Percentiles rank a stretch among this genome's conserved stretches.
phyloP scores from a whole-genome alignment of 2,329 filamentous ascomycete genomes.

The Fusarium sp. region DNA sequence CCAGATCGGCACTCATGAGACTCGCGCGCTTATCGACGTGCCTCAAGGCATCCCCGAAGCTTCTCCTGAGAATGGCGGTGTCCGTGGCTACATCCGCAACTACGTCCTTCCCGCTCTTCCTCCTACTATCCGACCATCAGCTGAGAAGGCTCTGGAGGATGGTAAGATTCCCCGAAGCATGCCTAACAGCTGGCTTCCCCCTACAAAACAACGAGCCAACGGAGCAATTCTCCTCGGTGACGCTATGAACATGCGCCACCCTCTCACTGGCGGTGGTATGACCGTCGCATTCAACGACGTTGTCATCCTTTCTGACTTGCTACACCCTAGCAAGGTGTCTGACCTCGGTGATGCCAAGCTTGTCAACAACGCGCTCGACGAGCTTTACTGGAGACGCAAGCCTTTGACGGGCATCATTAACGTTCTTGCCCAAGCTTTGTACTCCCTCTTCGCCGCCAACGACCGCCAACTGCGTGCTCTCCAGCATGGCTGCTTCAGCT shows the following conservation, averaged over 20 bases:
- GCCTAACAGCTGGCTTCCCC: constrained; percentile 95
- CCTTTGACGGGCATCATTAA: constrained; percentile 89
- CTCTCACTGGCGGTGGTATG: constrained; percentile 97
- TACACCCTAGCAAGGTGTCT: constrained; percentile 77
- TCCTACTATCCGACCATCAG: constrained; percentile 76
- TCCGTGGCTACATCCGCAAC: constrained; percentile 85
- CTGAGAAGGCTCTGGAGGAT: constrained; percentile 80
- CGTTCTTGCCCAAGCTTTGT: constrained; percentile 95
- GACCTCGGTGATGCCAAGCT: constrained; percentile 75
- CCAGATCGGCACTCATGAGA: constrained; percentile 96
- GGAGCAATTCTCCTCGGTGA: constrained; percentile 90
- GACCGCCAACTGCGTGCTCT: constrained; percentile 82
- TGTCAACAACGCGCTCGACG: constrained; percentile 76
- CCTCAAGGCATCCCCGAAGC: constrained; percentile 83
- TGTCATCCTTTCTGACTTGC: constrained; percentile 78
- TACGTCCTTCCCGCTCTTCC: constrained; percentile 85
- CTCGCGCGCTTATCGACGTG: constrained; percentile 88
- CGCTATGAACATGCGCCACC: constrained; percentile 99
- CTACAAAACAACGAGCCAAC: constrained; percentile 68
- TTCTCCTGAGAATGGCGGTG: constrained; percentile 79
- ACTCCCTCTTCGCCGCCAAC: constrained; percentile 89
- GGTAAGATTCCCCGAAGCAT: constrained; percentile 84
- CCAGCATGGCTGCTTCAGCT: constrained; percentile 90
- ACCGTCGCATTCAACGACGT: constrained; percentile 97
- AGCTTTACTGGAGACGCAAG: constrained; percentile 92